Percentiles rank a stretch among this genome's conserved stretches.
Conservation (phyloP, 768 basidiomycete genomes). For the Suillus decipiens region DNA sequence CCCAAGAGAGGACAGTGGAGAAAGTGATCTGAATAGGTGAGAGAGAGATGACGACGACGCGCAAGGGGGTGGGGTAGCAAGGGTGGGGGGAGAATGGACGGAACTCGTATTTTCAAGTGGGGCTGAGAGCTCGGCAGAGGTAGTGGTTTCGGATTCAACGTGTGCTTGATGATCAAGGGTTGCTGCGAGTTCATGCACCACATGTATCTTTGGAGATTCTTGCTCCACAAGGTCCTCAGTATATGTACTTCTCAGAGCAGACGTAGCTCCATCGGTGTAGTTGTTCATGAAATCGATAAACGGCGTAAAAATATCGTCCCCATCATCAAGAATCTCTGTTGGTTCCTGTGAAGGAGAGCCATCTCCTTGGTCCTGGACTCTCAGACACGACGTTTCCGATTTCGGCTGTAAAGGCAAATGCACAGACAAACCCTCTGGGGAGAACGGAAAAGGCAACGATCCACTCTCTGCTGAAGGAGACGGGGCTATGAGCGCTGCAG, state of each 20-base stretch:
- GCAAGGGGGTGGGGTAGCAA: not conserved
- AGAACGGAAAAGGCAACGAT: not conserved
- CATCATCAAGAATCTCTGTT: not conserved
- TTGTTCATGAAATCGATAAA: not conserved
- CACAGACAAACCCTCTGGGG: not conserved
- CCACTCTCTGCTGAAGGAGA: not conserved
- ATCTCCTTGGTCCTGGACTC: not conserved
- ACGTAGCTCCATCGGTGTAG: not conserved
- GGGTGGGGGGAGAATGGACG: not conserved
- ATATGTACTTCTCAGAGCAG: constrained; percentile 4
- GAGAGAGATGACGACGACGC: not conserved
- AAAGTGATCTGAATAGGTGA: not conserved
- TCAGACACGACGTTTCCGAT: not conserved
- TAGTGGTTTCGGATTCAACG: not conserved
- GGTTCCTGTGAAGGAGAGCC: not conserved
- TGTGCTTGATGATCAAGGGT: not conserved
- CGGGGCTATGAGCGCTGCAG: not conserved
- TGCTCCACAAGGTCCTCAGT: not conserved
- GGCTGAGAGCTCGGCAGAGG: not conserved
- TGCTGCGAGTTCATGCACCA: not conserved
- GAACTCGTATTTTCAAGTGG: not conserved
- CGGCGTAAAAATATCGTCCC: not conserved
- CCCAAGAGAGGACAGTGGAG: not conserved
- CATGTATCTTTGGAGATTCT: not conserved
- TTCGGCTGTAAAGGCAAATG: not conserved